Percentiles rank a stretch among this genome's conserved stretches.
These are phyloP conservation scores for Euphorbia tirucalli DNA, from an alignment of 345 rosid genomes.

Conservation along the genomic window DNA sequence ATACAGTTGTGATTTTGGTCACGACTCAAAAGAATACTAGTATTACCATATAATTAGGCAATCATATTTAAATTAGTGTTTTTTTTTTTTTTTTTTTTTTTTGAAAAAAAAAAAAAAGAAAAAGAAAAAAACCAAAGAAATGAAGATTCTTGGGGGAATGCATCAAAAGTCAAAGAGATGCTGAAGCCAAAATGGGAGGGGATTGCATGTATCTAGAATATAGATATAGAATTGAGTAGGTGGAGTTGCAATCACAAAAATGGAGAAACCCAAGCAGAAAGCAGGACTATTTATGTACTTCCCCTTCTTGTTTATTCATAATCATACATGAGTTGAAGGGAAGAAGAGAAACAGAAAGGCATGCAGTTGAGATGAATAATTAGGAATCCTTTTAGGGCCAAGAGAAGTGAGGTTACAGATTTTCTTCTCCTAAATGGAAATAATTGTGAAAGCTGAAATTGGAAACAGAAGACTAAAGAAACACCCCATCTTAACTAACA, in stretches of 20 bases:
- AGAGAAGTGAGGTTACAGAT: conserved; percentile 8
- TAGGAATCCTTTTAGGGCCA: conserved; percentile 6
- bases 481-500: not conserved
- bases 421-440: not conserved
- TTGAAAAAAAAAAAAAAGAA: too few species aligned
- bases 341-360: not conserved
- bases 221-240: not conserved
- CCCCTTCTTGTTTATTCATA: not conserved
- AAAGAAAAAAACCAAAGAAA: too few species aligned
- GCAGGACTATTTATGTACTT: too few species aligned
- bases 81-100: too few species aligned
- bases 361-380: not conserved
- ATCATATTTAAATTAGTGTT: too few species aligned
- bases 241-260: not conserved
- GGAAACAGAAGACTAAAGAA: conserved; percentile 9
- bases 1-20: too few species aligned
- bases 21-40: too few species aligned
- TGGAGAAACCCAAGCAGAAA: conserved; percentile 13
- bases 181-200: not conserved
- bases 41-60: too few species aligned
- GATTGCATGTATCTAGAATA: too few species aligned
- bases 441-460: conserved; percentile 14
- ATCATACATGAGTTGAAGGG: not conserved
- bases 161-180: not conserved
- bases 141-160: not conserved